Percentiles rank a stretch among this genome's conserved stretches.
phyloP scores from a whole-genome alignment of 179 eudicot species.

The Spinacia oleracea region DNA sequence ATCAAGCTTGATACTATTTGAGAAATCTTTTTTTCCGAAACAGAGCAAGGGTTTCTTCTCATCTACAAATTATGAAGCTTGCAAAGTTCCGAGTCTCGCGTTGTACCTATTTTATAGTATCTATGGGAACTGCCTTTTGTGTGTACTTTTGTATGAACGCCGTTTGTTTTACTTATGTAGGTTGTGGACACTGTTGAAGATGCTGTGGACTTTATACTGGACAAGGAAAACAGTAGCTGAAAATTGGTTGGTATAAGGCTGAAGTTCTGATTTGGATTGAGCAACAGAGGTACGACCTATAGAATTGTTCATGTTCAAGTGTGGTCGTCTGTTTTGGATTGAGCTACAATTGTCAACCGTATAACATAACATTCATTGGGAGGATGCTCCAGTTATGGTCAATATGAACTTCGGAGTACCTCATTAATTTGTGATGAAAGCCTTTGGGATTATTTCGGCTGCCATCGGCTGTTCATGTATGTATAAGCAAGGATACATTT shows the following conservation, averaged over 20 bases:
- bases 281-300: no score
- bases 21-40: background rate
- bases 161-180: conserved; percentile 25
- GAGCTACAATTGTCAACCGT: background rate
- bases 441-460: background rate
- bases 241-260: background rate
- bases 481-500: background rate
- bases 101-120: background rate
- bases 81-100: background rate
- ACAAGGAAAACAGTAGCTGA: conserved; percentile 34
- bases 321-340: background rate
- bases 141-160: background rate
- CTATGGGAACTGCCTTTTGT: background rate
- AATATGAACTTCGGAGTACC: background rate
- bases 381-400: background rate
- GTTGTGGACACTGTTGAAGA: conserved; percentile 54
- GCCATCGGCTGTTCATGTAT: no score
- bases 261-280: conserved; percentile 4
- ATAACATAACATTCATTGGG: background rate
- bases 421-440: background rate
- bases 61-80: background rate
- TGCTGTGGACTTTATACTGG: conserved; percentile 48
- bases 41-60: background rate
- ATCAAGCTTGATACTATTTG: background rate
- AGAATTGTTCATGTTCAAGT: no score